A percentile compares a stretch with the other conserved stretches of the same genome.
Conservation (phyloP, 1,139 yeast species). For the Sugiyamaella castrensis region DNA sequence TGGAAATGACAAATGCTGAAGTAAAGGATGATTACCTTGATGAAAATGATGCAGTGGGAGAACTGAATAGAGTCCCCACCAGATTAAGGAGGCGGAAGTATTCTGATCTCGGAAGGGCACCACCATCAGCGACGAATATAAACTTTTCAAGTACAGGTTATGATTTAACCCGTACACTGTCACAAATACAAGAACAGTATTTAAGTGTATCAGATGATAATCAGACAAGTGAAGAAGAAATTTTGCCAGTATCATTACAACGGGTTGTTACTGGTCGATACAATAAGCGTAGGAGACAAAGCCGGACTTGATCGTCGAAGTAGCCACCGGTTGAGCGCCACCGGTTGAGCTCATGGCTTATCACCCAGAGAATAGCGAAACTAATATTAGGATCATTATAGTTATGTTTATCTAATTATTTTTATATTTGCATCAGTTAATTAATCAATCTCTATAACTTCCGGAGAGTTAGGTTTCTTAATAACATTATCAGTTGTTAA, state of each 20-base stretch:
- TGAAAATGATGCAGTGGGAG: slow-evolving; percentile 6
- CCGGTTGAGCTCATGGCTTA: no score
- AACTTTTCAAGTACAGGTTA: not conserved
- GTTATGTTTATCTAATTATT: slow-evolving; percentile 1
- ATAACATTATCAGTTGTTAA: slow-evolving; percentile 43
- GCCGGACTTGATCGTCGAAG: not conserved
- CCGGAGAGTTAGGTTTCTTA: slow-evolving; percentile 45
- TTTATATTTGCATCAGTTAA: not conserved
- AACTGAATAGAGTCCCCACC: not conserved
- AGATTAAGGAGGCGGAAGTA: slow-evolving; percentile 4
- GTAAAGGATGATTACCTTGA: not conserved
- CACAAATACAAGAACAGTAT: slow-evolving; percentile 9
- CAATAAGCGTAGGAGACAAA: slow-evolving; percentile 1
- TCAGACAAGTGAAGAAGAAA: not conserved
- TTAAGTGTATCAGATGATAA: not conserved
- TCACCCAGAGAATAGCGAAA: no score
- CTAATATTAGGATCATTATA: not conserved
- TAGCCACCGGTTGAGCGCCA: no score
- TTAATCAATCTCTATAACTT: slow-evolving; percentile 74
- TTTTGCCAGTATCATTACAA: slow-evolving; percentile 21
- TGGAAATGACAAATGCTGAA: no score
- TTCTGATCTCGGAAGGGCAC: slow-evolving; percentile 2
- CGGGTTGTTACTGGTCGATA: slow-evolving; percentile 21
- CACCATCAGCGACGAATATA: not conserved
- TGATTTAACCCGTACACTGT: slow-evolving; percentile 6